Evolutionary conservation across 768 basidiomycete species (phyloP), one percentile per base, ranked within the genome.

Genomic region (Pulveroboletus sp.): DNA sequence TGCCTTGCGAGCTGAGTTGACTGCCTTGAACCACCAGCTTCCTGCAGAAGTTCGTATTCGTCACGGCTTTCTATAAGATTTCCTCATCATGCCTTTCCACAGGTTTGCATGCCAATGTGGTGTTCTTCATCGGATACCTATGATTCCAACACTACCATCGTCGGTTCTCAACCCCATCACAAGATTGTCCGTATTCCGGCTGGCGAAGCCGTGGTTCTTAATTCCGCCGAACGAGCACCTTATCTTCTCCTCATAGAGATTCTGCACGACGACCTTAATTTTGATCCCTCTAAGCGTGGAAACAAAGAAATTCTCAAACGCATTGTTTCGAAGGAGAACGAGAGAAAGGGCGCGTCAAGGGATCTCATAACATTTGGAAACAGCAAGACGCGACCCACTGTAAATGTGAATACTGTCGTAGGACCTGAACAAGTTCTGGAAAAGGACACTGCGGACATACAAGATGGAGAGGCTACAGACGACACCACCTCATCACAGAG

Each of bases 121-220:
- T 91, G 89, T 61, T 66, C 77, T 10, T 85, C 89, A 7, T 83
- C 91, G 12, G 86, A 89, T 63, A 65, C 68, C 24, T 73, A 75
- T 24, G 67, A 65, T 50, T 57, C 68, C 18, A 66, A 69, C 12
- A 15, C 17, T 28, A n/a, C 41, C 40, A 37, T 17, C n/a, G 28
- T 68, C 74, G 41, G 43, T 36, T 73, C 78, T 6, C 74, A 81
- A 60, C 82, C 88, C 6, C 95, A 98, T 65, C 93, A 97, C 65
- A 86, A 92, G 38, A 91, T 99, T 45, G 93, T 98, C 44, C 85
- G 96, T 56, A 95, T 99, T 62, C 94, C 95, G 10, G 95, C 96
- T 3, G 92, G 94, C 12, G 96, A 99, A 73, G 89, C 91, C 49
- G 96, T 98, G 39, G 96, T 98, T 9, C 78, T 99, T 26, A 99